Base-by-base conservation (phyloP, 768 basidiomycete species). In the Russula griseocarnosa region DNA sequence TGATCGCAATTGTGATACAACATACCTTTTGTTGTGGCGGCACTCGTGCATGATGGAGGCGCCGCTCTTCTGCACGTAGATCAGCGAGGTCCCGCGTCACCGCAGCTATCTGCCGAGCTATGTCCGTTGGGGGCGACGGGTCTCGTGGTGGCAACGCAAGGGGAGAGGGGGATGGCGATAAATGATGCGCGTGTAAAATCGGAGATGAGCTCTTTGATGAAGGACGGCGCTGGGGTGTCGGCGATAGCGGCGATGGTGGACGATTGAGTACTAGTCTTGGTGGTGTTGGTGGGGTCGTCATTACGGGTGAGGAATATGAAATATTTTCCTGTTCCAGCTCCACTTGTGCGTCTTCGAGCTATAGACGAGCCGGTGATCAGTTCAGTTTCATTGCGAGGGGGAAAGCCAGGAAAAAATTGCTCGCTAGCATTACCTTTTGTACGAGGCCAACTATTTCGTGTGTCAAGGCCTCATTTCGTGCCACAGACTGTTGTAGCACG, bases 331-430 rank as follows among this genome's bases (percentile, higher is more conserved):
- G 13, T 34, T 56, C 32, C 14, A 56, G n/a, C 16, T 64, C 40
- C 16, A 42, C 66, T 2, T 54, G 66, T 20, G 59, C 63, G 7
- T 58, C 46, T 44, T 65, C 66, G 22, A 67, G 63, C 66, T 67
- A 16, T 16, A 20, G n/a, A 50, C 10, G 3, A 14, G 42, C 42
- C 40, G 18, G 14, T 2, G 42, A 44, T 36, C 13, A 4, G 38
- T 36, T 47, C 32, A n/a, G 32, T 61, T 54, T n/a, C 42, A 55
- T 10, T 1, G 18, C 13, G 18, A 18, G 34, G 34, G 20, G 42
- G 26, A 16, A 26, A 28, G 22, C 22, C 10, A 26, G 40, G 14
- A 40, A 6, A 28, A 51, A 47, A 11, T 26, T 47, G 46, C 22
- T 47, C 24, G 11, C 8, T 22, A 10, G 30, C 40, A 9, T 40